phyloP scores from a whole-genome alignment of 1,284 basidiomycete genomes.

The Ganoderma multipileum region DNA sequence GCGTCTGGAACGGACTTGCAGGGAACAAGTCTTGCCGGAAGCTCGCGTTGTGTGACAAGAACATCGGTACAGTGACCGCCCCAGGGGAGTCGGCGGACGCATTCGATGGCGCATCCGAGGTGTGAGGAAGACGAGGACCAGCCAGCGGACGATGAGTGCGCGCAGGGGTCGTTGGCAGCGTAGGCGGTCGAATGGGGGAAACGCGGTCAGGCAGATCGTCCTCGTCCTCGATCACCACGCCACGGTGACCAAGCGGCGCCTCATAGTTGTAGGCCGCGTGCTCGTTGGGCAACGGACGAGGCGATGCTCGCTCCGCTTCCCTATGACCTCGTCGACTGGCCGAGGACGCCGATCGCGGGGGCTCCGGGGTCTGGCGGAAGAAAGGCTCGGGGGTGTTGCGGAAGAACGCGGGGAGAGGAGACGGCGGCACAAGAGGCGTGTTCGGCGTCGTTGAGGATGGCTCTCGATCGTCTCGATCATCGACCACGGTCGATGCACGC shows the following conservation, averaged over 20 bases:
- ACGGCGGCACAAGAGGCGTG: conserved; percentile 64
- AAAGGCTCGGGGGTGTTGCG: conserved; percentile 39
- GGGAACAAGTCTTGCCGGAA: conserved; percentile 61
- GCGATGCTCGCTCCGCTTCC: conserved; percentile 36
- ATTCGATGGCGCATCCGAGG: conserved; percentile 58
- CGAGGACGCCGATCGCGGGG: conserved; percentile 32
- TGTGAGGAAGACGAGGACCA: conserved; percentile 49
- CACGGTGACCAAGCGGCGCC: conserved; percentile 59
- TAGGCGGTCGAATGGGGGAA: conserved; percentile 41
- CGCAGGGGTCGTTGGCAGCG: conserved; percentile 44
- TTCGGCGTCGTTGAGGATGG: conserved; percentile 62
- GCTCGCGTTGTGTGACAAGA: conserved; percentile 54
- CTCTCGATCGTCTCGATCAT: conserved; percentile 77
- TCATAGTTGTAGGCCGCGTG: conserved; percentile 41
- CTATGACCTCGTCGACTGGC: conserved; percentile 35
- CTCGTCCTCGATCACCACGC: conserved; percentile 75
- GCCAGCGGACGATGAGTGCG: conserved; percentile 33
- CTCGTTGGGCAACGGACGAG: conserved; percentile 35
- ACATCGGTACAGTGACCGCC: conserved; percentile 54
- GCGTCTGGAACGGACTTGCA: conserved; percentile 76
- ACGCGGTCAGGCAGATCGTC: conserved; percentile 57
- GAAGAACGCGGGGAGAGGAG: conserved; percentile 51
- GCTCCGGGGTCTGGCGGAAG: conserved; percentile 36
- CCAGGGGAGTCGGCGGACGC: conserved; percentile 51
- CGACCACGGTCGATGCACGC: conserved; percentile 56